Conservation (phyloP, 129 eudicot species). For the Scalesia atractyloides region DNA sequence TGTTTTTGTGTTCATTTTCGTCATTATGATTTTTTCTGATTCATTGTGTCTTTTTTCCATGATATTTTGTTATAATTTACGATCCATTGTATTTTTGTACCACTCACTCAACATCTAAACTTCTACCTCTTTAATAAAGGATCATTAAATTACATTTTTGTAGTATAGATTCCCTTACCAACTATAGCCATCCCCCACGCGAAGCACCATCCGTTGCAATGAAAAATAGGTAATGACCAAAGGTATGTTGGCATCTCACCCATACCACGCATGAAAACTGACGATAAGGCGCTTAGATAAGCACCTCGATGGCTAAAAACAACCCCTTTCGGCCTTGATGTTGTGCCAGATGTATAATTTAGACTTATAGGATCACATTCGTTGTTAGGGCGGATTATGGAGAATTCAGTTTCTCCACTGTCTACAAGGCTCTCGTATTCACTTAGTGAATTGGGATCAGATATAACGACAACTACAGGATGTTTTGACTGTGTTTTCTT, state of each 20-base stretch:
- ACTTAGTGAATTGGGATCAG: slow-evolving; percentile 12
- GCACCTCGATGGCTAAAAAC: slow-evolving; percentile 47
- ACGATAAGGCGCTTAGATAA: slow-evolving; percentile 32
- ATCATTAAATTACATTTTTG: no score
- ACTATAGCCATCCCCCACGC: slow-evolving; percentile 44
- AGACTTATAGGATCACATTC: slow-evolving; percentile 44
- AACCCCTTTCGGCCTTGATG: slow-evolving; percentile 50
- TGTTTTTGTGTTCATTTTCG: no score
- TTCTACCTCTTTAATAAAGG: no score
- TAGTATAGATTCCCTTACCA: not conserved
- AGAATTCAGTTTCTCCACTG: slow-evolving; percentile 22
- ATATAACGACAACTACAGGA: slow-evolving; percentile 33
- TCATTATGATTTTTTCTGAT: no score
- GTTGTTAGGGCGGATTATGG: slow-evolving; percentile 1
- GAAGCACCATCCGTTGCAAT: slow-evolving; percentile 54
- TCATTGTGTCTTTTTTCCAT: no score
- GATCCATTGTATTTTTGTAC: no score
- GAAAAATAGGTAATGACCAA: slow-evolving; percentile 55
- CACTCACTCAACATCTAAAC: no score
- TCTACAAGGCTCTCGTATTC: slow-evolving; percentile 39
- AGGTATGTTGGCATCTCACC: slow-evolving; percentile 35
- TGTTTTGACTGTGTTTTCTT: not conserved
- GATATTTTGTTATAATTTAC: no score
- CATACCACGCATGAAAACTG: slow-evolving; percentile 32
- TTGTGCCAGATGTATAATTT: slow-evolving; percentile 50